These are phyloP conservation scores for Candida namnaoensis DNA, from an alignment of 805 yeast genomes.

Conservation along the genomic window DNA sequence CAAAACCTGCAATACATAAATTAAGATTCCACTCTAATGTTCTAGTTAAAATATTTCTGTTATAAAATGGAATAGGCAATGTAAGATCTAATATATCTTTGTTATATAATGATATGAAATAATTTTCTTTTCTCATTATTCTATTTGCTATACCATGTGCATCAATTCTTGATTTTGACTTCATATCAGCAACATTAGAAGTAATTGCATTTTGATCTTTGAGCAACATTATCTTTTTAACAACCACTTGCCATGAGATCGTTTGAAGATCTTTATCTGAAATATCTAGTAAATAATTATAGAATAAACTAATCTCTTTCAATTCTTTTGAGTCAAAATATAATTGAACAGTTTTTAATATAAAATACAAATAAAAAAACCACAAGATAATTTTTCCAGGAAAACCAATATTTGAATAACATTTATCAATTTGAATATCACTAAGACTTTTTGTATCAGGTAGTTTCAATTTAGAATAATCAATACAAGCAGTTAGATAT, in stretches of 20 bases:
- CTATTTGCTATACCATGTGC: conserved; percentile 95
- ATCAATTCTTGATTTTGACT: conserved; percentile 66
- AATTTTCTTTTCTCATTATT: conserved; percentile 92
- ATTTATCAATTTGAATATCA: conserved; percentile 27
- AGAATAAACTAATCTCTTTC: conserved; percentile 70
- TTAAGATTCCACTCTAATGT: conserved; percentile 94
- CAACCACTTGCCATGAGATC: conserved; percentile 85
- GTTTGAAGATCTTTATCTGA: conserved; percentile 83
- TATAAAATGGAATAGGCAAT: conserved; percentile 41
- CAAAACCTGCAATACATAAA: conserved; percentile 78
- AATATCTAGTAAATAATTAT: conserved; percentile 59
- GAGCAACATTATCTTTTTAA: conserved; percentile 61
- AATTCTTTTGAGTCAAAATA: conserved; percentile 59
- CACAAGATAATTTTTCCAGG: conserved; percentile 53
- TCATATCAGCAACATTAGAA: conserved; percentile 43
- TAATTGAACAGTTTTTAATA: conserved; percentile 43
- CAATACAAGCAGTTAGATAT: conserved; percentile 75
- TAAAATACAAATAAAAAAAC: conserved; percentile 46
- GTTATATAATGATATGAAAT: conserved; percentile 82
- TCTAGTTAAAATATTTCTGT: conserved; percentile 51
- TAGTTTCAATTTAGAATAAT: conserved; percentile 39
- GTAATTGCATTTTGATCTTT: conserved; percentile 70
- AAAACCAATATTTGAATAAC: conserved; percentile 36
- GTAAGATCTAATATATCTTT: conserved; percentile 64
- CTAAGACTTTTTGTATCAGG: conserved; percentile 13